Percentiles rank a stretch among this genome's conserved stretches.
Conservation (phyloP, 352 stramenopile genomes). For the Phytophthora pisi region DNA sequence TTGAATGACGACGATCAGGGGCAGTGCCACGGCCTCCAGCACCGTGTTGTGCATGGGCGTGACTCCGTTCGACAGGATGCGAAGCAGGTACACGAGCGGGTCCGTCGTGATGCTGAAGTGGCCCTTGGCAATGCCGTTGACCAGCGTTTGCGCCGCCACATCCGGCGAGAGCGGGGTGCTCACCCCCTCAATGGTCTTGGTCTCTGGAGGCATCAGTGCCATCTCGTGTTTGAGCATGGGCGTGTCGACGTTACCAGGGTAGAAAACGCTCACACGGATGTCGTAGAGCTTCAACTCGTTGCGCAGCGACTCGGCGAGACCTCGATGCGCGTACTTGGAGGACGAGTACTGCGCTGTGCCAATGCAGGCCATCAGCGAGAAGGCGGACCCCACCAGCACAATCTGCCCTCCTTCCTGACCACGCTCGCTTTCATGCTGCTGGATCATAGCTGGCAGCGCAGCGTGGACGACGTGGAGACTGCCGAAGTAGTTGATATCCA, state of each 20-base stretch:
- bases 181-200: slow-evolving; percentile 49
- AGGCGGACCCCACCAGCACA: slow-evolving; percentile 52
- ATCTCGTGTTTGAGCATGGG: slow-evolving; percentile 45
- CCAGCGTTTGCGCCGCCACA: slow-evolving; percentile 36
- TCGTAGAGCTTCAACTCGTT: slow-evolving; percentile 51
- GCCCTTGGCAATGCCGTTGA: slow-evolving; percentile 44
- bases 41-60: slow-evolving; percentile 45
- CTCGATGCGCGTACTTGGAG: slow-evolving; percentile 62
- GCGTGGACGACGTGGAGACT: slow-evolving; percentile 51
- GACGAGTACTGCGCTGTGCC: slow-evolving; percentile 46
- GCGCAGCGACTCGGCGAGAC: slow-evolving; percentile 57
- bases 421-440: slow-evolving; percentile 28
- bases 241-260: slow-evolving; percentile 57
- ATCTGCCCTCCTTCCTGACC: slow-evolving; percentile 36
- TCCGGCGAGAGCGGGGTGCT: slow-evolving; percentile 33
- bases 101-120: slow-evolving; percentile 67
- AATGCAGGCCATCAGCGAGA: slow-evolving; percentile 58
- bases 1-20: slow-evolving; percentile 42
- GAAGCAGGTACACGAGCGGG: slow-evolving; percentile 46
- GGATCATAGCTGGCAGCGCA: slow-evolving; percentile 52
- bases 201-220: slow-evolving; percentile 43
- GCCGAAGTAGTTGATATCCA: slow-evolving; percentile 75
- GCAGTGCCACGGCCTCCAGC: slow-evolving; percentile 43
- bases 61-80: slow-evolving; percentile 53
- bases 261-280: slow-evolving; percentile 50